A percentile compares a stretch with the other conserved stretches of the same genome.
These are phyloP conservation scores for Crepidotus sp. DNA, from an alignment of 1,284 basidiomycete genomes.

Conservation along the genomic window DNA sequence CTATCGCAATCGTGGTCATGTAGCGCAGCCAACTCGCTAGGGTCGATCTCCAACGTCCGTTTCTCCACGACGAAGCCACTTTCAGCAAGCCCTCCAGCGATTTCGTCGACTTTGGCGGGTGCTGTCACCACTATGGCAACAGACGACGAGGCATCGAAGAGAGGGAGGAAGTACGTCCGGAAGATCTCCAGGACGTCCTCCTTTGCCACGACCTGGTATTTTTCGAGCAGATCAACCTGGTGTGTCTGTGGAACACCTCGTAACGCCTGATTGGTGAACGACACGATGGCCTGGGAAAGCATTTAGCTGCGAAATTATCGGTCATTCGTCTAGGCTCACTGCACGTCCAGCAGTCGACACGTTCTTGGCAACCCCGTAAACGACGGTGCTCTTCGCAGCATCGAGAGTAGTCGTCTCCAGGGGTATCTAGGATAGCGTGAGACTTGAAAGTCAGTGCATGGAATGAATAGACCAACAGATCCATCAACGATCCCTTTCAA, in stretches of 20 bases:
- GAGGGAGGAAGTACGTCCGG: constrained; percentile 72
- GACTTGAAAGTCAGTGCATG: constrained; percentile 1
- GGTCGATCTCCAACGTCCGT: constrained; percentile 61
- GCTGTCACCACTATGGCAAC: constrained; percentile 80
- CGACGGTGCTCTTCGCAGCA: constrained; percentile 86
- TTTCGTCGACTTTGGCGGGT: constrained; percentile 71
- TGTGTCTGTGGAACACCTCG: constrained; percentile 71
- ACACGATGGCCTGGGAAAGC: constrained; percentile 53
- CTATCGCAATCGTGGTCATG: constrained; percentile 23
- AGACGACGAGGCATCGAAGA: constrained; percentile 76
- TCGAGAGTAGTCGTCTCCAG: constrained; percentile 83
- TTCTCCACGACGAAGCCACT: constrained; percentile 77
- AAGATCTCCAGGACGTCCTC: constrained; percentile 68
- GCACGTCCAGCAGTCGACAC: constrained; percentile 82
- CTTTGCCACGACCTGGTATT: constrained; percentile 72
- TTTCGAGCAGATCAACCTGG: constrained; percentile 67
- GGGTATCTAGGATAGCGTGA: constrained; percentile 47
- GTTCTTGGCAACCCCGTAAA: constrained; percentile 72
- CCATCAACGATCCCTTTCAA: constrained; percentile 71
- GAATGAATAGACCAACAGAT: constrained; percentile 47
- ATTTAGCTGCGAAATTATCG: not conserved
- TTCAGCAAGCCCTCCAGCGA: constrained; percentile 53
- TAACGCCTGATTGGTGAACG: constrained; percentile 82
- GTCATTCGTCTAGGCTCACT: constrained; percentile 36
- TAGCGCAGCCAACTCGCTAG: constrained; percentile 37